Percentiles rank a stretch among this genome's conserved stretches.
Evolutionary conservation across 2,329 filamentous ascomycete species (phyloP).

Genomic region (Amauroascus verrucosus): DNA sequence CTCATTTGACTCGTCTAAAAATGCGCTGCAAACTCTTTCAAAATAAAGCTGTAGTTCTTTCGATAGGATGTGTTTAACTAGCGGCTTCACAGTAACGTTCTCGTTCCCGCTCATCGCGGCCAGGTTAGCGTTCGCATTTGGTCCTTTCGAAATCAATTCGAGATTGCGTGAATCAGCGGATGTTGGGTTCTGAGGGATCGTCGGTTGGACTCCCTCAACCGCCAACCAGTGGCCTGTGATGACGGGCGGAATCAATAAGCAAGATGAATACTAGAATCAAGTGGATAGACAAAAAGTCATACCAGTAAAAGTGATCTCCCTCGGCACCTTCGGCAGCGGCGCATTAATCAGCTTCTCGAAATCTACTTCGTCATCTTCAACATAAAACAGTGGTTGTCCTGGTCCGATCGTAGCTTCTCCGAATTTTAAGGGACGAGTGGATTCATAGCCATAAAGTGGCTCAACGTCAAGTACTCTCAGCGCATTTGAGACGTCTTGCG

Average conservation of each 20-base stretch:
- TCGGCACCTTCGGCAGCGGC: slow-evolving; percentile 83
- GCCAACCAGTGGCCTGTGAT: slow-evolving; percentile 82
- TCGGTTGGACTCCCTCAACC: slow-evolving; percentile 92
- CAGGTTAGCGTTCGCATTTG: slow-evolving; percentile 74
- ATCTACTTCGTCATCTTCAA: slow-evolving; percentile 96
- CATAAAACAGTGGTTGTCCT: slow-evolving; percentile 89
- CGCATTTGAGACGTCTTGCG: slow-evolving; percentile 80
- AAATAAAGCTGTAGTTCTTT: slow-evolving; percentile 96
- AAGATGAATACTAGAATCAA: neutral
- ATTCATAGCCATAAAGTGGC: slow-evolving; percentile 92
- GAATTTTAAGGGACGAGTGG: slow-evolving; percentile 75
- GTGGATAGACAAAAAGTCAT: slow-evolving; percentile 22
- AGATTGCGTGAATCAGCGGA: slow-evolving; percentile 71
- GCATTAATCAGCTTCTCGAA: slow-evolving; percentile 99
- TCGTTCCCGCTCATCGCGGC: slow-evolving; percentile 76
- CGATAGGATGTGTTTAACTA: slow-evolving; percentile 91
- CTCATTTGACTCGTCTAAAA: slow-evolving; percentile 74
- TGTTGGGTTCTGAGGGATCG: slow-evolving; percentile 92
- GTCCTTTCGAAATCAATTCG: slow-evolving; percentile 80
- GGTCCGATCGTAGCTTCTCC: slow-evolving; percentile 89
- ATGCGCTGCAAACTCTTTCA: slow-evolving; percentile 80
- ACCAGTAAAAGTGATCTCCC: slow-evolving; percentile 89
- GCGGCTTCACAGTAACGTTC: slow-evolving; percentile 71
- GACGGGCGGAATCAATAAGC: neutral
- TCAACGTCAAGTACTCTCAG: slow-evolving; percentile 82